Evolutionary conservation across 169 alveolate species (phyloP), one percentile per base, ranked within the genome.

Genomic region (Plasmodium inui): DNA sequence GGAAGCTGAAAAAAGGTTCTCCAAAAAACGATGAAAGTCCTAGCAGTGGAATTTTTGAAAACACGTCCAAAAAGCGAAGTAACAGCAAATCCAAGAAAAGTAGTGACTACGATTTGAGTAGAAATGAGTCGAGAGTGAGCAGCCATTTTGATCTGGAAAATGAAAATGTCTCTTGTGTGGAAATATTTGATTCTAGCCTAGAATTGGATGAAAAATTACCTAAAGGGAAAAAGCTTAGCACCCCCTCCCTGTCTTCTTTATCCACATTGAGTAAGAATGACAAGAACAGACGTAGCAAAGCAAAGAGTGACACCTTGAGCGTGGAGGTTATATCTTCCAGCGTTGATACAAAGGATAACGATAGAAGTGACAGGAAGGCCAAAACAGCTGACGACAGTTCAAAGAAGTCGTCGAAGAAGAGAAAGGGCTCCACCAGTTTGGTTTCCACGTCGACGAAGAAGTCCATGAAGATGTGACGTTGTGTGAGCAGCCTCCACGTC

Each of bases 361-460:
- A 67, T n/a, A 8, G 61, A 46, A 53, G 22, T 88, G 93, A 71
- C 10, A 89, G 71, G 50, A 89, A 61, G 82, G 73, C n/a, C 19
- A 89, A 86, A 89, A 57, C 7, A 30, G 46, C 32, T 17, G 94
- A 89, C 19, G 94, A 32, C 26, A 30, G 22, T 89, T 61, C 70
- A 22, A 89, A 89, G 57, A 89, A 78, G 34, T 78, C 71, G 53
- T 57, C 94, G 14, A 86, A 86, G 67, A 89, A 89, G 72, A 79
- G 89, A 79, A 89, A 80, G 26, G 67, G 72, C 7, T 80, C 89
- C 12, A 39, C 55, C 9, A 89, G 94, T 70, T 55, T 88, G 72
- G 82, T 89, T 28, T 28, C 30, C 41, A 3, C 37, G 53, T 89
- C 46, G 72, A 70, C 94, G 50, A 89, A 89, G 53, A 89, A 89